These are phyloP conservation scores for Dorcoceras hygrometricum DNA, from an alignment of 257 asterid species.

Conservation along the genomic window DNA sequence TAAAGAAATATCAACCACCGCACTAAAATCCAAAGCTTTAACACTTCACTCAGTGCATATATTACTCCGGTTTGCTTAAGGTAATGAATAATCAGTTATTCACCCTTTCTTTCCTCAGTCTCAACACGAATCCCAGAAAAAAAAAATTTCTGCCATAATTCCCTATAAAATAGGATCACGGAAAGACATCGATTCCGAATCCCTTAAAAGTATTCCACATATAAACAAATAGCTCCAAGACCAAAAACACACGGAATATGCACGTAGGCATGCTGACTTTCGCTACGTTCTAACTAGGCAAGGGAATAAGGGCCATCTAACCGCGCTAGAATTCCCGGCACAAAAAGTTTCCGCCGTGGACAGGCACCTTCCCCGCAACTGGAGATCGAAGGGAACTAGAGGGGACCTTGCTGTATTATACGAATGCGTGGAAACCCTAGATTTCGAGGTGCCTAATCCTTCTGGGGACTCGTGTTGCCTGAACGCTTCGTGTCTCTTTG, in stretches of 20 bases:
- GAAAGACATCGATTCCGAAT: constrained; percentile 5
- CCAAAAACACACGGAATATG: not conserved
- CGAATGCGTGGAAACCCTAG: constrained; percentile 43
- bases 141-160: constrained; percentile 2
- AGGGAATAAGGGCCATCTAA: not conserved
- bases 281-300: constrained; percentile 30
- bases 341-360: not conserved
- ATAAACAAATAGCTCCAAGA: not conserved
- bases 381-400: constrained; percentile 24
- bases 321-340: constrained; percentile 18
- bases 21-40: constrained; percentile 25
- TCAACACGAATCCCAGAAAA: constrained; percentile 20
- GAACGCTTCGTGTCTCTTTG: constrained; percentile 29
- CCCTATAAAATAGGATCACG: constrained; percentile 4
- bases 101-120: constrained; percentile 30
- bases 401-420: constrained; percentile 19
- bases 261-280: constrained; percentile 23
- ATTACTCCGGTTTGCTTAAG: constrained; percentile 16
- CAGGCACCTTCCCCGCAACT: constrained; percentile 22
- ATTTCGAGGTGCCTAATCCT: not conserved
- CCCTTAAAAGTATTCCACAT: not conserved
- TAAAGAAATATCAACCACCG: constrained; percentile 13
- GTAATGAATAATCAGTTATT: constrained; percentile 11
- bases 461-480: constrained; percentile 3
- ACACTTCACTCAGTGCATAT: constrained; percentile 31